phyloP scores from a whole-genome alignment of 1,284 basidiomycete genomes.

The Cystodermella granulosa region DNA sequence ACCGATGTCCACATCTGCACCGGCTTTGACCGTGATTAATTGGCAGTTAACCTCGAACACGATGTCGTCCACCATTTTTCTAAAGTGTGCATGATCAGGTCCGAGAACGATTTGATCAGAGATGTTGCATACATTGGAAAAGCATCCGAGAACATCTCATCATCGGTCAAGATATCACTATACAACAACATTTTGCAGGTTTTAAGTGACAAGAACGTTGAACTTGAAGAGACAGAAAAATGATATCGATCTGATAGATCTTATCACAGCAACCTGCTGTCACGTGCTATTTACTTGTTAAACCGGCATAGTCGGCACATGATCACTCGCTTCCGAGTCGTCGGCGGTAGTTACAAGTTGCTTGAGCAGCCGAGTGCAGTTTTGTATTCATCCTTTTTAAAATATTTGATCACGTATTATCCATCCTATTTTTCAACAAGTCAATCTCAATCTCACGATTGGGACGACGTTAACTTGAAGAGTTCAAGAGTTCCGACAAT shows the following conservation, averaged over 20 bases:
- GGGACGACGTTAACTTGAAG: no score
- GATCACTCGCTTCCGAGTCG: no score
- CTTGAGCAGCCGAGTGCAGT: no score
- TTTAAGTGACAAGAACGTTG: slow-evolving; percentile 18
- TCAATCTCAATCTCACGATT: no score
- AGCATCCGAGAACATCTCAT: slow-evolving; percentile 96
- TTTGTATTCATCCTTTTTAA: no score
- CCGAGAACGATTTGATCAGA: slow-evolving; percentile 2
- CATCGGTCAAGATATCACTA: slow-evolving; percentile 67
- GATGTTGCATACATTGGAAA: slow-evolving; percentile 65
- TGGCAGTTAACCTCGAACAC: slow-evolving; percentile 88
- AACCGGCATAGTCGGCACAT: no score
- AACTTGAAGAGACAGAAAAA: slow-evolving; percentile 12
- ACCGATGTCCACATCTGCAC: slow-evolving; percentile 89
- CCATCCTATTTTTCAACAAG: no score
- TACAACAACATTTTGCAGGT: slow-evolving; percentile 68
- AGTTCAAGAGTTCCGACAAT: no score
- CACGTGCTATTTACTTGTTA: slow-evolving; percentile 10
- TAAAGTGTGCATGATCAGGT: slow-evolving; percentile 31
- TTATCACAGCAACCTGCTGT: slow-evolving; percentile 21
- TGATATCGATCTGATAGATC: slow-evolving; percentile 24
- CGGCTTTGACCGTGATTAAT: slow-evolving; percentile 71
- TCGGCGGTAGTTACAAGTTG: no score
- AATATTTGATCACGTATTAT: no score
- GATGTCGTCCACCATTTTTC: slow-evolving; percentile 78